These are phyloP conservation scores for Plasmodium coatneyi DNA, from an alignment of 169 alveolate species.

Conservation along the genomic window DNA sequence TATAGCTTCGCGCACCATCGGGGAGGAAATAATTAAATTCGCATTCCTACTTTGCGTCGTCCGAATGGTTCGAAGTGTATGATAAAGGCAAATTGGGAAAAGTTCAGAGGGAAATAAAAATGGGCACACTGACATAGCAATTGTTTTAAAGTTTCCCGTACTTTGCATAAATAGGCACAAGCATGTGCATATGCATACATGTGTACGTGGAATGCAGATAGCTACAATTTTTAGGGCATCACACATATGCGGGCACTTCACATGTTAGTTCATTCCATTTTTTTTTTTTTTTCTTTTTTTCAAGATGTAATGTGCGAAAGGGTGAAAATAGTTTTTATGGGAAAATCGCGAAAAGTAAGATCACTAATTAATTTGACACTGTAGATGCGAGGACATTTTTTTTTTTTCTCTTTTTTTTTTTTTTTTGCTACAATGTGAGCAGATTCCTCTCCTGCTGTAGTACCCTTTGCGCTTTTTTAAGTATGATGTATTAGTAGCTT, in stretches of 20 bases:
- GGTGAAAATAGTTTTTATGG: background rate
- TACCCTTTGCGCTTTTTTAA: background rate
- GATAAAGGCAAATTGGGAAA: background rate
- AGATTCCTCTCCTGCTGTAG: background rate
- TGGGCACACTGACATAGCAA: background rate
- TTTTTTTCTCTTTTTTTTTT: background rate
- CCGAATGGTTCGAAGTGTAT: background rate
- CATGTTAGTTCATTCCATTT: background rate
- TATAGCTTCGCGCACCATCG: background rate
- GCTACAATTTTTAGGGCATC: background rate
- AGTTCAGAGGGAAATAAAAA: background rate
- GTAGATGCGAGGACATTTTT: background rate
- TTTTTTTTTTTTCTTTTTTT: background rate
- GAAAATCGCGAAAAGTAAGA: background rate
- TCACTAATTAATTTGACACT: background rate
- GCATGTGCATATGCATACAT: background rate
- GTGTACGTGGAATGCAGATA: background rate
- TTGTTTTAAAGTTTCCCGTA: background rate
- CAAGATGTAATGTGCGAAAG: background rate
- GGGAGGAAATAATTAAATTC: background rate
- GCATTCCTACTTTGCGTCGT: background rate
- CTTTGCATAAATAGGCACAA: background rate
- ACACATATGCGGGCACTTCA: constrained; percentile 5
- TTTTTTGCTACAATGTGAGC: background rate
- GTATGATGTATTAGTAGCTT: background rate